Conservation (phyloP, 2,329 filamentous ascomycete genomes). For the Phoma sp. region DNA sequence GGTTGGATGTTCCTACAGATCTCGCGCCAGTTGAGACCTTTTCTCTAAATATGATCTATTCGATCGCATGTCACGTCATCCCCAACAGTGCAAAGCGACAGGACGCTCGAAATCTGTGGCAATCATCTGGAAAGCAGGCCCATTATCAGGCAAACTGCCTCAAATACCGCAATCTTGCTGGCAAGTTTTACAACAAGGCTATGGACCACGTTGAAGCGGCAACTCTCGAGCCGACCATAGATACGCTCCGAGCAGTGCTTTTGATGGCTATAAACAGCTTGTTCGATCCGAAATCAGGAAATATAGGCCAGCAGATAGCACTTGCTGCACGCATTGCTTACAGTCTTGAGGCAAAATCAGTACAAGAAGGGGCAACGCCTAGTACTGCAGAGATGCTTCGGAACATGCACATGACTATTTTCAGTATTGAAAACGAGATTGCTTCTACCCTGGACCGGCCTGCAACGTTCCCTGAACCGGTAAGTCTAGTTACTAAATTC, state of each 20-base stretch:
- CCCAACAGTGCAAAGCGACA: constrained; percentile 36
- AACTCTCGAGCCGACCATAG: constrained; percentile 42
- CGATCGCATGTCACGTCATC: constrained; percentile 44
- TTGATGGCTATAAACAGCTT: constrained; percentile 46
- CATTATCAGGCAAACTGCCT: constrained; percentile 40
- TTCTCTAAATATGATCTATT: constrained; percentile 47
- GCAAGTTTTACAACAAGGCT: constrained; percentile 37
- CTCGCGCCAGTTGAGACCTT: constrained; percentile 38
- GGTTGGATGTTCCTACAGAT: constrained; percentile 29
- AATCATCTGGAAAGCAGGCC: constrained; percentile 34
- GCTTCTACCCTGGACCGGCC: constrained; percentile 46
- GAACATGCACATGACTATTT: constrained; percentile 47
- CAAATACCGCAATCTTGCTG: constrained; percentile 40
- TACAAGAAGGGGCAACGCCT: constrained; percentile 34
- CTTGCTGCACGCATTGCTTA: constrained; percentile 45
- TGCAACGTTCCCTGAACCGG: constrained; percentile 47
- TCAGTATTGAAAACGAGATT: constrained; percentile 46
- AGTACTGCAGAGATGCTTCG: constrained; percentile 32
- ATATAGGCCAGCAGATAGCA: constrained; percentile 47
- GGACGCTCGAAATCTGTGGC: constrained; percentile 29
- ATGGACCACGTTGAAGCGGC: constrained; percentile 44
- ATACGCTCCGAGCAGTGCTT: constrained; percentile 41
- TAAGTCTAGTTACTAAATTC: constrained; percentile 10
- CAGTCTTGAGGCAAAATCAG: constrained; percentile 37
- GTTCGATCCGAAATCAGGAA: constrained; percentile 46